Conservation (phyloP, 1,284 basidiomycete genomes). For the Papiliotrema terrestris region DNA sequence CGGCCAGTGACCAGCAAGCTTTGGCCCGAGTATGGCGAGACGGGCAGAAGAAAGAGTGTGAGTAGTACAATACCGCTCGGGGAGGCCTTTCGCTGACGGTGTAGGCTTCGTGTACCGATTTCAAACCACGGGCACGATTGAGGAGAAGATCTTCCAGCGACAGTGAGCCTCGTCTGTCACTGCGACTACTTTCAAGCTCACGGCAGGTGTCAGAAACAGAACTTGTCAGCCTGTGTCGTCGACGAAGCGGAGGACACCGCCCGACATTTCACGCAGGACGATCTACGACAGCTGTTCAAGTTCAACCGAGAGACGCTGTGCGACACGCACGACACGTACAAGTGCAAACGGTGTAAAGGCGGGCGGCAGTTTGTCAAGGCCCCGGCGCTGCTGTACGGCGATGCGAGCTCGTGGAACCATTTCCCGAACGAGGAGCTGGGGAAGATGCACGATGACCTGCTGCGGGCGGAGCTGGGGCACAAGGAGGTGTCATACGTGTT, state of each 20-base stretch:
- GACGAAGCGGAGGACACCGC: constrained; percentile 96
- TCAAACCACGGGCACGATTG: constrained; percentile 95
- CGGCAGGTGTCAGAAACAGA: constrained; percentile 81
- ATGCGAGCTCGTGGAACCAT: constrained; percentile 99
- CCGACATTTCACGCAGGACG: constrained; percentile 88
- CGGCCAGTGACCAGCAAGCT: constrained; percentile 96
- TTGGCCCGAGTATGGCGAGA: constrained; percentile 99
- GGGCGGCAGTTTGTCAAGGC: constrained; percentile 82
- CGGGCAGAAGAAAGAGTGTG: constrained; percentile 98
- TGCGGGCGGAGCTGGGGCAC: constrained; percentile 81
- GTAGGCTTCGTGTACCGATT: constrained; percentile 96
- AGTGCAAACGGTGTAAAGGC: constrained; percentile 90
- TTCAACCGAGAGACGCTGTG: constrained; percentile 85
- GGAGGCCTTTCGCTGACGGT: neutral
- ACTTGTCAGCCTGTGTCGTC: constrained; percentile 93
- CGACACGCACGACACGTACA: constrained; percentile 97
- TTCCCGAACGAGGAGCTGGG: constrained; percentile 82
- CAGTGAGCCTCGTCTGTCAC: constrained; percentile 53
- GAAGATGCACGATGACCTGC: constrained; percentile 90
- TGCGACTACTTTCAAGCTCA: neutral
- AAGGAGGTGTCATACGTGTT: constrained; percentile 87
- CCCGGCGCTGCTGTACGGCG: constrained; percentile 86
- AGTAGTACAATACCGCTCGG: constrained; percentile 25
- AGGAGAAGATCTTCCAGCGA: constrained; percentile 97
- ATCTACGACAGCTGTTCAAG: constrained; percentile 84